Conservation (phyloP, 78 protist genomes). For the Emiliania huxleyi region DNA sequence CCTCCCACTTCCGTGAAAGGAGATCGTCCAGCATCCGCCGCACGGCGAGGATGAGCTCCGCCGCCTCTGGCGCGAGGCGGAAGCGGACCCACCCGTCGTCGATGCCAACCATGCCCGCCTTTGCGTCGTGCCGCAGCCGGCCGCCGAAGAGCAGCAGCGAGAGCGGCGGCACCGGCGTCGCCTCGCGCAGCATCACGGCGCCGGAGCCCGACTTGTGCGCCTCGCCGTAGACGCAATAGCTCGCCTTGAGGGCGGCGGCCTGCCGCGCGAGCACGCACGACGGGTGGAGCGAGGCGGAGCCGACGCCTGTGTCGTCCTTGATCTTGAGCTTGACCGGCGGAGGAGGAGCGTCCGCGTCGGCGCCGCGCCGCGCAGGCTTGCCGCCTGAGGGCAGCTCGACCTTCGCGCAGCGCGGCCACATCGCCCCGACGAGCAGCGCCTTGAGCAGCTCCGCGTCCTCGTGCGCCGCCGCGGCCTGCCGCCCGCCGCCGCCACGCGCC, state of each 20-base stretch:
- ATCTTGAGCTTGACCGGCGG: background rate
- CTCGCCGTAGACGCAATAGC: constrained; percentile 40
- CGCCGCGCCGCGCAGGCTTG: background rate
- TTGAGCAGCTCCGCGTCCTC: constrained; percentile 11
- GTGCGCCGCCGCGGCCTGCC: background rate
- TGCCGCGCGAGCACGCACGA: background rate
- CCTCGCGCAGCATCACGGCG: background rate
- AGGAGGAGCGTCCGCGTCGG: background rate
- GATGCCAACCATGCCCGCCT: constrained; percentile 12
- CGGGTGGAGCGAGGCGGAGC: constrained; percentile 50
- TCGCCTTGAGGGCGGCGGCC: background rate
- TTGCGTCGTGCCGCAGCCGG: constrained; percentile 16
- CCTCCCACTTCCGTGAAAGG: background rate
- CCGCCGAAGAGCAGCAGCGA: constrained; percentile 78
- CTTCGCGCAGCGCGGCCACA: constrained; percentile 54
- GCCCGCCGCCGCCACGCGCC: background rate
- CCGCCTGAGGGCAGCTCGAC: background rate
- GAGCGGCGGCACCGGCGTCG: constrained; percentile 48
- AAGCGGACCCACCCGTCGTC: constrained; percentile 70
- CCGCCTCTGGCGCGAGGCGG: background rate
- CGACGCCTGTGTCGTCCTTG: background rate
- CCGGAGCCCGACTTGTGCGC: constrained; percentile 39
- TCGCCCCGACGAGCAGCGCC: constrained; percentile 65
- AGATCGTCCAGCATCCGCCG: background rate
- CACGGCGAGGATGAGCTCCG: background rate